A percentile compares a stretch with the other conserved stretches of the same genome.
Conservation (phyloP, 495 filamentous ascomycete species). For the Friedmanniomyces endolithicus region DNA sequence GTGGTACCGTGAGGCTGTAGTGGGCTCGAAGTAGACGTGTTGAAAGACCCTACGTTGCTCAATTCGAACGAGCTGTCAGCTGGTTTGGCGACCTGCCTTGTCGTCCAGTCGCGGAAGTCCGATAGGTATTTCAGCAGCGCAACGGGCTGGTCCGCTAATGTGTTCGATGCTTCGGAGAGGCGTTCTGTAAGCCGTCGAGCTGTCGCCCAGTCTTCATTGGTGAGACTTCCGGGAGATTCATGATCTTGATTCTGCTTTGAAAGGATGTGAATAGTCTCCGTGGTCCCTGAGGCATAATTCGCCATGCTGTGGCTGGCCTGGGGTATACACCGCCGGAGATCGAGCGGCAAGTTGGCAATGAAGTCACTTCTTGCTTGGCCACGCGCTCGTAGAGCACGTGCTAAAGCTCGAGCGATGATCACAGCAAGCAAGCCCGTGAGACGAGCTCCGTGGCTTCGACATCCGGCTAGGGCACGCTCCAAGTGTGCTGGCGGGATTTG, state of each 20-base stretch:
- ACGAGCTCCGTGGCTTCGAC: constrained; percentile 1
- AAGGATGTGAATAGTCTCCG: background rate
- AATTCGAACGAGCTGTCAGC: constrained; percentile 6
- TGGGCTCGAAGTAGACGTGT: background rate
- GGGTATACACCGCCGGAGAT: constrained; percentile 1
- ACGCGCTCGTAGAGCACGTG: background rate
- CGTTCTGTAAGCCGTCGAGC: background rate
- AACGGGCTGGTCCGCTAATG: constrained; percentile 9
- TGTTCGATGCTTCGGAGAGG: background rate
- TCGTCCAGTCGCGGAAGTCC: constrained; percentile 10
- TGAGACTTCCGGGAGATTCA: too few relatives aligned
- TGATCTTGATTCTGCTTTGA: background rate
- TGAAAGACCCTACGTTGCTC: constrained; percentile 9
- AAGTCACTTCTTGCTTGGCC: background rate
- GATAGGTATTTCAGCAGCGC: constrained; percentile 11
- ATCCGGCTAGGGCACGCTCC: background rate
- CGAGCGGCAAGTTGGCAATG: background rate
- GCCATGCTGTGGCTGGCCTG: background rate
- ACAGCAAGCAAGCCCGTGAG: constrained; percentile 1
- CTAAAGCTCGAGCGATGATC: background rate
- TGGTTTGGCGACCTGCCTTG: constrained; percentile 1
- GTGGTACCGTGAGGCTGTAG: background rate
- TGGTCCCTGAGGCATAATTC: constrained; percentile 1
- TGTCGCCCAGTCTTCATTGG: background rate
- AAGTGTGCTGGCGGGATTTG: background rate